These are phyloP conservation scores for Cladosporium oxysporum DNA, from an alignment of 2,329 filamentous ascomycete genomes.

Conservation along the genomic window DNA sequence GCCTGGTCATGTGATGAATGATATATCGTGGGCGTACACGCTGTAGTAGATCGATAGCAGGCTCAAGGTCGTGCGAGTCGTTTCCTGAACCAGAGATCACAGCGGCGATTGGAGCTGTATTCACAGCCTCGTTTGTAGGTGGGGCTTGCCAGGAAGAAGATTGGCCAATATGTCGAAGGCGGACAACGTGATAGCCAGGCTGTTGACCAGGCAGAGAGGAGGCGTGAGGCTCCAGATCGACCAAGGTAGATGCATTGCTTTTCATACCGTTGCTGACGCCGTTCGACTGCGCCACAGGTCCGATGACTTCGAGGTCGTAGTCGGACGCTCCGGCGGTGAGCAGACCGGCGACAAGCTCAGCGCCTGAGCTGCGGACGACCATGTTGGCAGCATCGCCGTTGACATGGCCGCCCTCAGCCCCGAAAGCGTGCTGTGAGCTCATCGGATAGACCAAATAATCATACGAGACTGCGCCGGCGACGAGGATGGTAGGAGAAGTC, in stretches of 20 bases:
- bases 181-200: slow-evolving; percentile 25
- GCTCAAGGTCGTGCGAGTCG: slow-evolving; percentile 35
- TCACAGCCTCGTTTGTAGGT: slow-evolving; percentile 25
- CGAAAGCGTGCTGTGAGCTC: slow-evolving; percentile 28
- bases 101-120: slow-evolving; percentile 28
- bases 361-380: slow-evolving; percentile 34
- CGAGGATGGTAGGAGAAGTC: slow-evolving; percentile 28
- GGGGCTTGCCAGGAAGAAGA: slow-evolving; percentile 35
- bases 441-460: slow-evolving; percentile 38
- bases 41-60: slow-evolving; percentile 37
- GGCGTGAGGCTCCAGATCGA: slow-evolving; percentile 29
- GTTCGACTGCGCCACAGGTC: slow-evolving; percentile 31
- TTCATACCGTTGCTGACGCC: slow-evolving; percentile 28
- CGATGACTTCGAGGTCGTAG: slow-evolving; percentile 34
- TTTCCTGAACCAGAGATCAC: slow-evolving; percentile 38
- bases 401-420: slow-evolving; percentile 31
- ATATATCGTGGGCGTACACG: slow-evolving; percentile 33
- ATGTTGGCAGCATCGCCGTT: slow-evolving; percentile 28
- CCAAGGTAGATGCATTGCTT: slow-evolving; percentile 35
- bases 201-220: not conserved
- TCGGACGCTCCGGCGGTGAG: slow-evolving; percentile 36
- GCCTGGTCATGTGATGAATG: slow-evolving; percentile 38
- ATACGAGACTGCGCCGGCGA: slow-evolving; percentile 37
- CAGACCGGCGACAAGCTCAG: slow-evolving; percentile 37
- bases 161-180: slow-evolving; percentile 31